Conservation (phyloP, 2,329 filamentous ascomycete species). For the Pezicula carpinea region DNA sequence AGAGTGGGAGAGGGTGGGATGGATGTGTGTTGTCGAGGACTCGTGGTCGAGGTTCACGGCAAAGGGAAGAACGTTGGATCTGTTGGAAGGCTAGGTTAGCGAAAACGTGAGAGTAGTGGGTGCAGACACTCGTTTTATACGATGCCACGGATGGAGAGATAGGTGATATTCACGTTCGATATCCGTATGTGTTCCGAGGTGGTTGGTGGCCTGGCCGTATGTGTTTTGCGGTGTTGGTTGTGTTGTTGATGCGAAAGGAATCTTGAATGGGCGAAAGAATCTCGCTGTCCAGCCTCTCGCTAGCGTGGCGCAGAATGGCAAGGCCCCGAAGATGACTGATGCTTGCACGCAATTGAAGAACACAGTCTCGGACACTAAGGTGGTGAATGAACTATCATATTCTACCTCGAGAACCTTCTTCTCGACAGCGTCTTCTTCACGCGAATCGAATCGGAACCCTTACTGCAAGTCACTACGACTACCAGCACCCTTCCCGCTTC, state of each 20-base stretch:
- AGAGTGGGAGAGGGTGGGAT: constrained; percentile 31
- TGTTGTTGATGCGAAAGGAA: background rate
- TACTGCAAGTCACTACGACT: too few relatives aligned
- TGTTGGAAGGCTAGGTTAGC: background rate
- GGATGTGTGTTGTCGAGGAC: constrained; percentile 17
- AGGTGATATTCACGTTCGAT: too few relatives aligned
- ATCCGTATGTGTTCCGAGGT: too few relatives aligned
- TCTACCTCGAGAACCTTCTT: background rate
- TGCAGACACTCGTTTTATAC: background rate
- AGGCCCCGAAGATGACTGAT: background rate
- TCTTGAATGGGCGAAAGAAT: background rate
- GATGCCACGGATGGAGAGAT: background rate
- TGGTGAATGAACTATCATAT: background rate
- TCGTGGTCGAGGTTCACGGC: constrained; percentile 21
- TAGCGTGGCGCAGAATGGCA: background rate
- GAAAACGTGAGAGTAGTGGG: constrained; percentile 1
- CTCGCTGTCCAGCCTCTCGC: background rate
- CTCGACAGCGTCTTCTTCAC: too few relatives aligned
- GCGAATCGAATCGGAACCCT: too few relatives aligned
- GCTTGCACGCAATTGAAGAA: background rate
- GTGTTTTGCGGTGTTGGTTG: too few relatives aligned
- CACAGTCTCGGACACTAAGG: background rate
- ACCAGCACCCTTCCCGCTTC: background rate
- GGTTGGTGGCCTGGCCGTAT: too few relatives aligned
- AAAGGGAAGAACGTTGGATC: constrained; percentile 16